Evolutionary conservation across 345 rosid genomes (phyloP).

Genomic region (Euphorbia peplus): DNA sequence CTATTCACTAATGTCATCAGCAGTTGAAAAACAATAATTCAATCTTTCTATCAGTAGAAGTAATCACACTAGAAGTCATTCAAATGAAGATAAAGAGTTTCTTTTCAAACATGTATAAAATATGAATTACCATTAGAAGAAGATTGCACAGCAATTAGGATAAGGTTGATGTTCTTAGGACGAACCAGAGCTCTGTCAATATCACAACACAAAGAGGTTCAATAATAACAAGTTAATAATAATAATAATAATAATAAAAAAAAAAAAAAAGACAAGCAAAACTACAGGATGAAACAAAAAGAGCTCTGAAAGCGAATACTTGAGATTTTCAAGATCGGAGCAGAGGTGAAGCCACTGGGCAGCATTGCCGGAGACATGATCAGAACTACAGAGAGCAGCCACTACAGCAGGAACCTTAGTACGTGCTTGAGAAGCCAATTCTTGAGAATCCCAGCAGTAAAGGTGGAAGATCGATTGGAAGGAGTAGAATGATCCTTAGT

Average conservation of each 20-base stretch:
- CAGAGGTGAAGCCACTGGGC: slow-evolving; percentile 92
- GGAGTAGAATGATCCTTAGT: slow-evolving; percentile 23
- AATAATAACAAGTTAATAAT: too few relatives aligned
- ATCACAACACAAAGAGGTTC: not conserved
- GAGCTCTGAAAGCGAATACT: slow-evolving; percentile 38
- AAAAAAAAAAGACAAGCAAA: too few relatives aligned
- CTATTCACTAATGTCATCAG: slow-evolving; percentile 80
- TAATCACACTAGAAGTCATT: too few relatives aligned
- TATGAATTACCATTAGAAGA: slow-evolving; percentile 39
- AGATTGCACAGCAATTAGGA: slow-evolving; percentile 54
- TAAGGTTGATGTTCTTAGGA: slow-evolving; percentile 71
- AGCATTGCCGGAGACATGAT: slow-evolving; percentile 77
- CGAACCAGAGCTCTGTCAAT: slow-evolving; percentile 49
- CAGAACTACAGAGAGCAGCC: slow-evolving; percentile 60
- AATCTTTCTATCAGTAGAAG: too few relatives aligned
- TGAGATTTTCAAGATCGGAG: slow-evolving; percentile 75
- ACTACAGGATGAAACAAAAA: not conserved
- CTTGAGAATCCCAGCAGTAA: slow-evolving; percentile 47
- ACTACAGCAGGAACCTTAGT: slow-evolving; percentile 74
- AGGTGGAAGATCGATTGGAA: slow-evolving; percentile 15
- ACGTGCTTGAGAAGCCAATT: slow-evolving; percentile 88
- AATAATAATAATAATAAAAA: too few relatives aligned
- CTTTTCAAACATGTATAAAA: not conserved
- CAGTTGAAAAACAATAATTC: slow-evolving; percentile 14
- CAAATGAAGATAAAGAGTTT: not conserved